Evolutionary conservation across 441 rosid genomes (phyloP).

Genomic region (Erysimum cheiri): DNA sequence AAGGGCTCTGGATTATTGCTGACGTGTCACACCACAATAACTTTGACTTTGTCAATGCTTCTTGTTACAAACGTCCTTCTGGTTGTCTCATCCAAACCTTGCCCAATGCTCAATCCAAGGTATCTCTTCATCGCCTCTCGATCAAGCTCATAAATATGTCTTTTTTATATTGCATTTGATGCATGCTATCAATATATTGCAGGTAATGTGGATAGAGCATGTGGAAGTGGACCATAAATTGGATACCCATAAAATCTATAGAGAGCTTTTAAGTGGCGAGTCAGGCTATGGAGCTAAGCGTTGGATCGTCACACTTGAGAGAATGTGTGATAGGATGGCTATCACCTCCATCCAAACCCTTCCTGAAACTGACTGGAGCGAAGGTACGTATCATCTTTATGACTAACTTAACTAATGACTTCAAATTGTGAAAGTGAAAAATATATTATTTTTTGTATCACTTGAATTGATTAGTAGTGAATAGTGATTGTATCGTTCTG

Average conservation of each 20-base stretch:
- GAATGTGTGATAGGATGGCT: slow-evolving; percentile 67
- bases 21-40: slow-evolving; percentile 54
- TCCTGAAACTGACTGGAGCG: slow-evolving; percentile 44
- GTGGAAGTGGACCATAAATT: slow-evolving; percentile 67
- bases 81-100: slow-evolving; percentile 74
- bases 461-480: not conserved
- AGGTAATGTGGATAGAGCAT: slow-evolving; percentile 88
- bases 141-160: not conserved
- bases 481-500: not conserved
- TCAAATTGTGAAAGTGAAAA: not conserved
- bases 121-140: slow-evolving; percentile 9
- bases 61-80: slow-evolving; percentile 76
- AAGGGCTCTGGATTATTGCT: slow-evolving; percentile 63
- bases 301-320: slow-evolving; percentile 62
- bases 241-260: slow-evolving; percentile 58
- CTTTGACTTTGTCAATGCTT: slow-evolving; percentile 8
- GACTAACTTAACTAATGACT: slow-evolving; percentile 2
- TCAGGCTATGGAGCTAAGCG: slow-evolving; percentile 70
- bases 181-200: not conserved
- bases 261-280: slow-evolving; percentile 51
- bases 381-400: slow-evolving; percentile 44
- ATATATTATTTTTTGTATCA: not conserved
- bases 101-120: slow-evolving; percentile 61
- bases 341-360: slow-evolving; percentile 30
- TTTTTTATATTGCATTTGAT: not conserved